Conservation (phyloP, 441 rosid species). For the Biscutella laevigata region DNA sequence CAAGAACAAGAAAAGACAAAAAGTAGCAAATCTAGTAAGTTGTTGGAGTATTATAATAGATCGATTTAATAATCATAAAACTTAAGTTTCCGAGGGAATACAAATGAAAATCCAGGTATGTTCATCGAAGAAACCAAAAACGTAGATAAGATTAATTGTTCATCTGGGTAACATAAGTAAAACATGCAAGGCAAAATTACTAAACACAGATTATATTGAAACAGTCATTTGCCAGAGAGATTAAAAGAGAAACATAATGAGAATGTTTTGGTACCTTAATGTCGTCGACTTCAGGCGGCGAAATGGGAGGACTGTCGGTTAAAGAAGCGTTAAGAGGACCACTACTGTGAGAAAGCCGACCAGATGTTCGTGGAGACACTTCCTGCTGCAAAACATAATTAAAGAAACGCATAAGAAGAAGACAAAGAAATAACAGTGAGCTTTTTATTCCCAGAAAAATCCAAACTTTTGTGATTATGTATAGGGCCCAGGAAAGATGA, state of each 20-base stretch:
- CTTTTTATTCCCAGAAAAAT: slow-evolving; percentile 7
- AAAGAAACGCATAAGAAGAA: not conserved
- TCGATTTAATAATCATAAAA: not conserved
- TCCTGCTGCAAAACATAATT: slow-evolving; percentile 46
- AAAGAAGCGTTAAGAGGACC: slow-evolving; percentile 70
- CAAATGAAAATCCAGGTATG: not conserved
- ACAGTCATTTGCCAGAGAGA: not conserved
- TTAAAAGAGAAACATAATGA: not conserved
- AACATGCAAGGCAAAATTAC: too few relatives aligned
- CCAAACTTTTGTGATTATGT: slow-evolving; percentile 15
- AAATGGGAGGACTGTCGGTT: slow-evolving; percentile 84
- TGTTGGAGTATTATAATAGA: not conserved
- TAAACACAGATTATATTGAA: not conserved
- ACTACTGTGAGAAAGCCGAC: slow-evolving; percentile 88
- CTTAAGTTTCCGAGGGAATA: too few relatives aligned
- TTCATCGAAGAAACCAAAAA: slow-evolving; percentile 1
- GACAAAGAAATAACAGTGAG: slow-evolving; percentile 10
- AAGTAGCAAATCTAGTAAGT: not conserved
- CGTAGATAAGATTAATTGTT: not conserved
- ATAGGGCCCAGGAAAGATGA: slow-evolving; percentile 10
- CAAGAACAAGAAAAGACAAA: too few relatives aligned
- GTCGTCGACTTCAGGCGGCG: slow-evolving; percentile 74
- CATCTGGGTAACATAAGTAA: too few relatives aligned
- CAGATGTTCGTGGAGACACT: slow-evolving; percentile 80
- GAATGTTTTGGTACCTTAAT: slow-evolving; percentile 42